Percentiles rank a stretch among this genome's conserved stretches.
phyloP scores from a whole-genome alignment of 768 basidiomycete genomes.

The Naganishia friedmannii region DNA sequence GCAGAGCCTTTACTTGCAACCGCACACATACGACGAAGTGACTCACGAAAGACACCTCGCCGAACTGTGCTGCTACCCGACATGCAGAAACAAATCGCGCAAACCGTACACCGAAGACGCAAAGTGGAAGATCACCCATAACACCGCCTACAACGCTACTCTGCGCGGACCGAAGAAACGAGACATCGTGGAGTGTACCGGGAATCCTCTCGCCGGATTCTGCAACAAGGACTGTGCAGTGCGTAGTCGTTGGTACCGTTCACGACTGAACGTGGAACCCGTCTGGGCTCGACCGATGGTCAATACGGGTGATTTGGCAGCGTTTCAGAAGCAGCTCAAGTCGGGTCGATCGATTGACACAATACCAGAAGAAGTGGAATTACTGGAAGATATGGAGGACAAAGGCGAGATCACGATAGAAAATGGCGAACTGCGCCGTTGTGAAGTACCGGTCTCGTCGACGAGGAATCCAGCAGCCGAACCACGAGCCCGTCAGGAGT shows the following conservation, averaged over 20 bases:
- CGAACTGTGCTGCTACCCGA: constrained; percentile 44
- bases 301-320: constrained; percentile 24
- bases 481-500: not conserved
- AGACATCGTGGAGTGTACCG: constrained; percentile 36
- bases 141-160: not conserved
- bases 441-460: too few relatives aligned
- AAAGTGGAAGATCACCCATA: constrained; percentile 14
- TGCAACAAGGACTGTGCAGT: constrained; percentile 38
- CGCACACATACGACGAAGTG: constrained; percentile 42
- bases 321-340: constrained; percentile 6
- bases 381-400: constrained; percentile 43
- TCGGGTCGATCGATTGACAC: not conserved
- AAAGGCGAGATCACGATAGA: constrained; percentile 33
- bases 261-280: constrained; percentile 34
- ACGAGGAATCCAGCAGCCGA: not conserved
- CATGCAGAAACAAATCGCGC: constrained; percentile 38
- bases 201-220: constrained; percentile 47
- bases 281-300: constrained; percentile 34
- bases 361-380: constrained; percentile 31
- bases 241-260: constrained; percentile 42
- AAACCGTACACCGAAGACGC: constrained; percentile 33
- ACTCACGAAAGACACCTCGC: constrained; percentile 48
- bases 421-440: constrained; percentile 7
- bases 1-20: constrained; percentile 40
- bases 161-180: constrained; percentile 20